phyloP scores from a whole-genome alignment of 805 yeast species.

The Wickerhamiella kurtzmanii region DNA sequence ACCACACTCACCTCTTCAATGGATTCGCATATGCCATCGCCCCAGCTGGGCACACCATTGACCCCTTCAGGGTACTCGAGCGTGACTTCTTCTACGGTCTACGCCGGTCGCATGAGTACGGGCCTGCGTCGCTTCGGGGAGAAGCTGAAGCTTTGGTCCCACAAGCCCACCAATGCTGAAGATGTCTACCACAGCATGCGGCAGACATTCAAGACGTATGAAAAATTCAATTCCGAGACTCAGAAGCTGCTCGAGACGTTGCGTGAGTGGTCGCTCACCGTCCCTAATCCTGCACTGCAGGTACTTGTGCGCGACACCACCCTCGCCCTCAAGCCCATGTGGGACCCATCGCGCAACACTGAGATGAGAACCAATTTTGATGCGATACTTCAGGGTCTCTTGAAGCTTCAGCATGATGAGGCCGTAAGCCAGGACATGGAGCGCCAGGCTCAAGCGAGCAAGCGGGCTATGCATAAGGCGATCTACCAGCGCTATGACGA shows the following conservation, averaged over 20 bases:
- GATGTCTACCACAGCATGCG: conserved; percentile 14
- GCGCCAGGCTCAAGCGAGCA: not conserved
- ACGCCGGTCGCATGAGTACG: not conserved
- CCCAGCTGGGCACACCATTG: not conserved
- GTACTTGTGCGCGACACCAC: not conserved
- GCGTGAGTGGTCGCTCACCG: conserved; percentile 14
- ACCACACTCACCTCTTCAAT: not conserved
- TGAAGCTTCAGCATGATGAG: not conserved
- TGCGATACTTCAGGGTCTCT: not conserved
- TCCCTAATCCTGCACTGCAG: conserved; percentile 7
- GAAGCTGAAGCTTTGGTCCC: conserved; percentile 13
- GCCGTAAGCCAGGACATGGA: not conserved
- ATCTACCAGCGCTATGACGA: not conserved
- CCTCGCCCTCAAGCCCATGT: not conserved
- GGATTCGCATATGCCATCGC: not conserved
- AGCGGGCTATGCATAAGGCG: not conserved
- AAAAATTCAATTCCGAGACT: conserved; percentile 10
- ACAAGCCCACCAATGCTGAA: conserved; percentile 7
- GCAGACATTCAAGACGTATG: conserved; percentile 14
- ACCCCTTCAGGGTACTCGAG: not conserved
- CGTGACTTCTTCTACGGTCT: not conserved
- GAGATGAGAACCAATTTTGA: not conserved
- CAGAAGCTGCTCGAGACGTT: conserved; percentile 8
- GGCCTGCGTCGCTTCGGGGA: conserved; percentile 5
- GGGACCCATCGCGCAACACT: not conserved